phyloP scores from a whole-genome alignment of 495 filamentous ascomycete species.

The Cenococcum geophilum region DNA sequence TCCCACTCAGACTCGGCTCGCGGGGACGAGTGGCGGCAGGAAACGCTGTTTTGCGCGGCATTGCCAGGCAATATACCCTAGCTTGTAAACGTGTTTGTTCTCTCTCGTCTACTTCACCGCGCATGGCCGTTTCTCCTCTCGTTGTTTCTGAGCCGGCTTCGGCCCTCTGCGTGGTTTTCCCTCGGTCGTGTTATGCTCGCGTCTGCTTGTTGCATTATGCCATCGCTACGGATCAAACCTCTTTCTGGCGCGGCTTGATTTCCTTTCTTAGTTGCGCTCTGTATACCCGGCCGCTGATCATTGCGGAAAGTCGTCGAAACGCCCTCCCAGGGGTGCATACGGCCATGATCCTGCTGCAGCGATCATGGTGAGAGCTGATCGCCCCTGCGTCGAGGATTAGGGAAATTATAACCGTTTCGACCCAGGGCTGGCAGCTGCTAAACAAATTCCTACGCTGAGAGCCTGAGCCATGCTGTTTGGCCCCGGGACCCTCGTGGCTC shows the following conservation, averaged over 20 bases:
- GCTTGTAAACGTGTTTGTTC: constrained; percentile 9
- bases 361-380: constrained; percentile 29
- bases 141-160: neutral
- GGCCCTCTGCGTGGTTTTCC: neutral
- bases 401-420: constrained; percentile 29
- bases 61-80: constrained; percentile 2
- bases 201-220: constrained; percentile 5
- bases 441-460: neutral
- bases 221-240: constrained; percentile 7
- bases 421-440: constrained; percentile 8
- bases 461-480: constrained; percentile 13
- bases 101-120: constrained; percentile 26
- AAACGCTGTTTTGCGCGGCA: constrained; percentile 6
- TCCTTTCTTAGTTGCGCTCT: constrained; percentile 18
- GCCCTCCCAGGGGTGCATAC: constrained; percentile 9
- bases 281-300: constrained; percentile 29
- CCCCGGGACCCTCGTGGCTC: constrained; percentile 2
- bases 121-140: neutral
- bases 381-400: constrained; percentile 28
- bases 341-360: constrained; percentile 12
- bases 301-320: constrained; percentile 20
- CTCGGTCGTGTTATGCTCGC: neutral
- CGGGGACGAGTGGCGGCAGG: no score
- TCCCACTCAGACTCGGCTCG: no score
- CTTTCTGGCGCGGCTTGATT: constrained; percentile 26